Evolutionary conservation across 495 filamentous ascomycete species (phyloP), one percentile per base, ranked within the genome.

Genomic region (Xylaria nigripes): DNA sequence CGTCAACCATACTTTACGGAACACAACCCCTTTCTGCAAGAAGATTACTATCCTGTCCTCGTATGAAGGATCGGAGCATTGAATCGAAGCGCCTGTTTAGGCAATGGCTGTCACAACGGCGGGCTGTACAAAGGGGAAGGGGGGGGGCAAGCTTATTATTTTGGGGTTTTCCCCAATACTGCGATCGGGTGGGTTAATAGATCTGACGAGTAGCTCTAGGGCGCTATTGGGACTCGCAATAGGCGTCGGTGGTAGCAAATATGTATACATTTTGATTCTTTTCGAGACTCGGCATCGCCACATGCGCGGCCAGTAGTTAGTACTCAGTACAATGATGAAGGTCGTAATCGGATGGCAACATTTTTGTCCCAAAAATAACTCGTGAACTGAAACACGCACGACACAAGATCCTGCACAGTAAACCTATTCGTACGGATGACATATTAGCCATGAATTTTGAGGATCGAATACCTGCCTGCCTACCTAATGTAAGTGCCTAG

Each of bases 231-330:
- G 52, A 18, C 36, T 48, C 42, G 43, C 24, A 43, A 32, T 53
- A 38, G 52, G 52, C 52, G 52, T 55, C 52, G 52, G 45, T 48
- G 52, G 52, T 55, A 55, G 52, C 52, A 55, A 6, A 55, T 19
- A 55, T 55, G 10, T 48, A 55, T 55, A 48, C 52, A 48, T 34
- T 29, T 22, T 27, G 19, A 46, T 46, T 34, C 27, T 46, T 7
- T 48, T 12, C 36, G 34, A 12, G 30, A 34, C 32, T 48, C 45
- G 36, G 18, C 45, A 32, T 34, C 29, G 45, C 45, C 13, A 48
- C 22, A 21, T 29, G 32, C 30, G 23, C 36, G 34, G 19, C 30
- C 32, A 36, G 32, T 25, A 42, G 23, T 19, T 36, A 36, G 32
- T 36, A 36, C 15, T 5, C 6, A 32, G 49, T 44, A 29, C 29